Percentiles rank a stretch among this genome's conserved stretches.
These are phyloP conservation scores for Botryotinia calthae DNA, from an alignment of 2,329 filamentous ascomycete genomes.

Conservation along the genomic window DNA sequence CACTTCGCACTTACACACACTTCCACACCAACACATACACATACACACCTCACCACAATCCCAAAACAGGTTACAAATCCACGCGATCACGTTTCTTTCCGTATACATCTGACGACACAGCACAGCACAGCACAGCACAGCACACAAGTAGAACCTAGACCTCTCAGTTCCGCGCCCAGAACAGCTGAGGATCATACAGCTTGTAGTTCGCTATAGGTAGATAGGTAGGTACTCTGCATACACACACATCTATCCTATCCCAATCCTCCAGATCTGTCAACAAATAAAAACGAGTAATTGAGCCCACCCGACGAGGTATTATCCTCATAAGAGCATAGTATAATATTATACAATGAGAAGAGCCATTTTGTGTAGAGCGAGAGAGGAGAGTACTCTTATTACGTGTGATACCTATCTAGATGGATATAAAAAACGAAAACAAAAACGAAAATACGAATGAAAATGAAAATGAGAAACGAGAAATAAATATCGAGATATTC, in stretches of 20 bases:
- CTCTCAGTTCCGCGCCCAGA: neutral
- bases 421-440: too few relatives aligned
- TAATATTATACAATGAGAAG: neutral
- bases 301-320: neutral
- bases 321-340: too few relatives aligned
- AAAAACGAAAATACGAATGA: too few relatives aligned
- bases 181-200: neutral
- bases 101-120: neutral
- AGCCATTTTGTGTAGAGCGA: too few relatives aligned
- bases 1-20: neutral
- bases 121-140: neutral
- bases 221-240: neutral
- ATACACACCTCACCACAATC: neutral
- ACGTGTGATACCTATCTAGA: neutral
- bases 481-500: neutral
- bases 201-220: neutral
- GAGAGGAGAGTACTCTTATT: neutral
- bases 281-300: neutral
- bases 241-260: neutral
- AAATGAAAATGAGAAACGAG: neutral
- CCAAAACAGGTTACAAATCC: neutral
- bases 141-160: neutral
- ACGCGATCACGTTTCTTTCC: neutral
- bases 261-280: too few relatives aligned
- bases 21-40: neutral